These are phyloP conservation scores for Russula olivacea DNA, from an alignment of 768 basidiomycete species.

Conservation along the genomic window DNA sequence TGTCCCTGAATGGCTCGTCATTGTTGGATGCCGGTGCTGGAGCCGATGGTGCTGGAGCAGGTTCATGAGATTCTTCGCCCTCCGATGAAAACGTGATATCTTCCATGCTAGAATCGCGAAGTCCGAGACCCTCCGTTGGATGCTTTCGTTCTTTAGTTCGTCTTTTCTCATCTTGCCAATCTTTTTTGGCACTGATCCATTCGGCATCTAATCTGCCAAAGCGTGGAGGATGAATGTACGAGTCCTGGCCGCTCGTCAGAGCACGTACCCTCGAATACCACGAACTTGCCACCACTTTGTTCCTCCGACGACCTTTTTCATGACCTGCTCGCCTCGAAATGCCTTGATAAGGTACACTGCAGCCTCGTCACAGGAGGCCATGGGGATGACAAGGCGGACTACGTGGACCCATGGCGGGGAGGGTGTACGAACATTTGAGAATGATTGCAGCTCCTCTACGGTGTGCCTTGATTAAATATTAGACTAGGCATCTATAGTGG, in stretches of 20 bases:
- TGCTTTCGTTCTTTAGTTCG: conserved; percentile 36
- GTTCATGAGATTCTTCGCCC: conserved; percentile 22
- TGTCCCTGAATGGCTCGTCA: conserved; percentile 30
- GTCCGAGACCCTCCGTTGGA: neutral
- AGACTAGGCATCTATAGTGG: neutral
- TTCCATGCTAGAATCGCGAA: neutral
- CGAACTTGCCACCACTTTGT: conserved; percentile 98
- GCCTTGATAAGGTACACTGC: conserved; percentile 67
- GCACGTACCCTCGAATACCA: conserved; percentile 63
- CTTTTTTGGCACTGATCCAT: conserved; percentile 83
- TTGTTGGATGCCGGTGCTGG: conserved; percentile 17
- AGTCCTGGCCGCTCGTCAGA: neutral
- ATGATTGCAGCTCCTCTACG: conserved; percentile 77
- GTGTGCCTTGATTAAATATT: conserved; percentile 51
- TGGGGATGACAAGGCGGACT: conserved; percentile 63
- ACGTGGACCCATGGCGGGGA: conserved; percentile 81
- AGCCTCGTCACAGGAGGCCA: conserved; percentile 69
- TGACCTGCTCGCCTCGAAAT: conserved; percentile 76
- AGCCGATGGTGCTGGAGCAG: conserved; percentile 22
- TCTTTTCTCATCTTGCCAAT: conserved; percentile 66
- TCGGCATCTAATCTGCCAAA: conserved; percentile 66
- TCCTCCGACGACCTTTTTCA: conserved; percentile 72
- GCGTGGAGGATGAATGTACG: conserved; percentile 7
- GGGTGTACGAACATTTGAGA: conserved; percentile 76
- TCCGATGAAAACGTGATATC: neutral